Base-by-base conservation (phyloP, 768 basidiomycete genomes). In the Krasilnikovozyma curviuscula region DNA sequence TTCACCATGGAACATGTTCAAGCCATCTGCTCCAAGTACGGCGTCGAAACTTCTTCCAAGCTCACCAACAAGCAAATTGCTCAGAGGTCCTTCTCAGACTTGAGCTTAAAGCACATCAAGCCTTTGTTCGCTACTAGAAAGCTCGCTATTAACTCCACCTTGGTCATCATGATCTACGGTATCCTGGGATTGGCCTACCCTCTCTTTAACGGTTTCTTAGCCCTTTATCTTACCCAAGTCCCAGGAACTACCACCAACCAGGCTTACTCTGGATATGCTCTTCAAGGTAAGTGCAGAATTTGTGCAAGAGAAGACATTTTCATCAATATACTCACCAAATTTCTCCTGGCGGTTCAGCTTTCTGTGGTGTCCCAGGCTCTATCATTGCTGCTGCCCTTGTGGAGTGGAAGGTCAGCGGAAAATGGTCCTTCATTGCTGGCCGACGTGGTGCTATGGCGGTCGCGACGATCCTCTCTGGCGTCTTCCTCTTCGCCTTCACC, bases 401-500 rank as follows among this genome's bases (percentile, higher is more conserved):
- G 24, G 71, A 73, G 41, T 64, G 63, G 57, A 44, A 44, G 42
- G 42, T 44, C 7, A 68, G 69, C 12, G 53, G 54, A 12, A 48
- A 42, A 37, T 69, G 65, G 57, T 57, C 63, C 12, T 44, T 44
- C 29, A 31, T 71, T 25, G 69, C 70, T 7, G 71, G 72, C 8
- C 61, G 73, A 49, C 72, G 71, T 55, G 57, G 68, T 37, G 67
- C 71, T n/a, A 66, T 73, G 55, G 67, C 69, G 8, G 38, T 64
- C 13, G 72, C 69, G 2, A 72, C 72, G 0, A 54, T 62, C 13
- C 54, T 73, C 28, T 71, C 70, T 0, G 68, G 65, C 7, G 49
- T 73, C 31, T 73, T 73, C 57, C 58, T 73, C 52, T 73, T 72
- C 60, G 60, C 71, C 37, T 73, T 72, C 61, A 73, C 72, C 34